Base-by-base conservation (phyloP, 2,329 filamentous ascomycete genomes). In the Pseudogymnoascus sp. region DNA sequence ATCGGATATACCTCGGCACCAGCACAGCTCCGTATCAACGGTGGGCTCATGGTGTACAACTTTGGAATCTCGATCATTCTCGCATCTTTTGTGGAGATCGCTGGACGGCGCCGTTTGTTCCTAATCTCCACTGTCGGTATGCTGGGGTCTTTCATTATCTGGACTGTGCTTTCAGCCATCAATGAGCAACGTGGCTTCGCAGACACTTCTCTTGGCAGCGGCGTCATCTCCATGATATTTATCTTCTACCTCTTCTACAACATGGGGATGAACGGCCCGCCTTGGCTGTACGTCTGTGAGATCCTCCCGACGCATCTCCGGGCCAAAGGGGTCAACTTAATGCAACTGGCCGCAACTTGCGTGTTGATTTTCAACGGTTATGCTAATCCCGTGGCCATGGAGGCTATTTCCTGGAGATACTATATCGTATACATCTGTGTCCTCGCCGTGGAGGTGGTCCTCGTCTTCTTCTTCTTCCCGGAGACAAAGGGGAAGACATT, bases 311-410 rank as follows among this genome's bases (percentile, higher is more conserved):
- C 50, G 5, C 28, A 56, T 21, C 50, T 56, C n/a, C 50, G 50
- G 0, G 50, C 50, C 12, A 44, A n/a, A n/a, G 25, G 47, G 1
- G 25, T 53, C 0, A 56, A 56, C 1, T 7, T 56, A 3, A 56
- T 56, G 50, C 50, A 56, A 18, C 0, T 72, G 5, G 70, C 73
- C 28, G 71, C 68, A 1, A 70, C 73, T 14, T 53, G 65, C 7
- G 68, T 66, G n/a, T 66, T 75, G 10, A 66, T 67, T 10, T 77
- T 78, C 67, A 77, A 78, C 65, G 72, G 73, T 56, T 78, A 75
- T 53, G 76, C 75, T 23, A 78, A 77, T 64, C 75, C 76, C 0
- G 72, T 77, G 6, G 76, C 74, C 0, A 71, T 76, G 8, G 66
- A 68, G 0, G 65, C 64, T 0, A 69, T 76, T 23, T 64, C 65